phyloP scores from a whole-genome alignment of 2,329 filamentous ascomycete genomes.

The Pestalotiopsis sp. region DNA sequence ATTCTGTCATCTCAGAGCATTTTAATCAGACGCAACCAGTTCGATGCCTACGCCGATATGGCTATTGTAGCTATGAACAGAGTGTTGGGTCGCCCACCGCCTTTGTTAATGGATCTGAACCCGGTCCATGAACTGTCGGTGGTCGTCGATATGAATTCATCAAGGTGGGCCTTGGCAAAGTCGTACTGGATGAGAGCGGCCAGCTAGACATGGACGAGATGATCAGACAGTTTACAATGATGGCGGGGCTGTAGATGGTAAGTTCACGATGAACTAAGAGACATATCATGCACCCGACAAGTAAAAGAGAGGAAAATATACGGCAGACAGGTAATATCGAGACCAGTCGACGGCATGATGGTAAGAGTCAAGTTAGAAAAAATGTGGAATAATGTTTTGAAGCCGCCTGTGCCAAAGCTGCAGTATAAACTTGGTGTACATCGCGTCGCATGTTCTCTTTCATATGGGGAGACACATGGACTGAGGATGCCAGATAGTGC shows the following conservation, averaged over 20 bases:
- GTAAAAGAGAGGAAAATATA: background rate
- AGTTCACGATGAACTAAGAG: background rate
- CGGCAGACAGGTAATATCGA: background rate
- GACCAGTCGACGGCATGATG: conserved; percentile 4
- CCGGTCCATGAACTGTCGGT: conserved; percentile 33
- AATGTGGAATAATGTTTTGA: too few species aligned
- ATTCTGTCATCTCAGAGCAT: background rate
- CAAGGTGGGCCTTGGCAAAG: background rate
- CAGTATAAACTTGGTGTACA: too few species aligned
- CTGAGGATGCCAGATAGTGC: too few species aligned
- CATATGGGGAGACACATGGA: too few species aligned
- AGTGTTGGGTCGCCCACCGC: conserved; percentile 32
- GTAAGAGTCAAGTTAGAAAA: conserved; percentile 1
- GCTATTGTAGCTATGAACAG: conserved; percentile 29
- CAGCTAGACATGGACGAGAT: background rate
- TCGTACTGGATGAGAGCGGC: background rate
- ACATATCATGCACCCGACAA: background rate
- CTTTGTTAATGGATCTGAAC: conserved; percentile 37
- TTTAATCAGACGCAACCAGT: background rate
- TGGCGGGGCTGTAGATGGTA: background rate
- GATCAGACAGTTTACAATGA: background rate
- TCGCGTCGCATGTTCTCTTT: too few species aligned
- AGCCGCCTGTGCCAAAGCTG: too few species aligned
- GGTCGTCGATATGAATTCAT: too few species aligned
- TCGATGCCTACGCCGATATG: background rate